Conservation (phyloP, 305 asterid species). For the Fraxinus platypoda region DNA sequence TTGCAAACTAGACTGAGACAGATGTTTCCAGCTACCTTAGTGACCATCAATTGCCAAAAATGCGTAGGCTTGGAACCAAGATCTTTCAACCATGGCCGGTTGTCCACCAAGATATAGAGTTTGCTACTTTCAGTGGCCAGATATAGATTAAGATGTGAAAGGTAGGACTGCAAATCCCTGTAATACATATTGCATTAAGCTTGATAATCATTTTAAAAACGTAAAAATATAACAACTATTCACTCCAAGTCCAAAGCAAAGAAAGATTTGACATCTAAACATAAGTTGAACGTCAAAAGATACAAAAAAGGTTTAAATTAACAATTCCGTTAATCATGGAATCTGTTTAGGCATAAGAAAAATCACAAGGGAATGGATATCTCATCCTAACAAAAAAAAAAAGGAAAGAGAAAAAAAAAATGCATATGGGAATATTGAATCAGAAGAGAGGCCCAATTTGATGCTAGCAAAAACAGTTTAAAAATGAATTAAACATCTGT, state of each 20-base stretch:
- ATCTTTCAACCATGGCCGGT: constrained; percentile 74
- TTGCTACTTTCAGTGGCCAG: constrained; percentile 63
- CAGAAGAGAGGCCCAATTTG: not conserved
- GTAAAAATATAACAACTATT: not conserved
- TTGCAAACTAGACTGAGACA: constrained; percentile 3
- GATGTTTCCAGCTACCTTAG: constrained; percentile 54
- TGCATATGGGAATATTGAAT: not conserved
- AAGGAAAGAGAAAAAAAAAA: not conserved
- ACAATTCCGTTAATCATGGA: not conserved
- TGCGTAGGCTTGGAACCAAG: constrained; percentile 68
- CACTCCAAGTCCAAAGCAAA: not conserved
- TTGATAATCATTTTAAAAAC: not conserved
- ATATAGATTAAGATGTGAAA: constrained; percentile 72
- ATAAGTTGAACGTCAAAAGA: not conserved
- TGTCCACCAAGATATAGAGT: constrained; percentile 72
- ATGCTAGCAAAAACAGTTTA: not conserved
- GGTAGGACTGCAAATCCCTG: constrained; percentile 90
- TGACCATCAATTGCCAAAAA: constrained; percentile 89
- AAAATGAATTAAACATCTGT: not conserved
- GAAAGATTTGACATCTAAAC: not conserved
- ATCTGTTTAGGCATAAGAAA: not conserved
- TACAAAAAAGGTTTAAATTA: not conserved
- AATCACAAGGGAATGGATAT: not conserved
- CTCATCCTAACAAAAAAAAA: not conserved
- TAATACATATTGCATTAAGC: not conserved